Conservation (phyloP, 2,329 filamentous ascomycete genomes). For the Gaeumannomyces tritici region DNA sequence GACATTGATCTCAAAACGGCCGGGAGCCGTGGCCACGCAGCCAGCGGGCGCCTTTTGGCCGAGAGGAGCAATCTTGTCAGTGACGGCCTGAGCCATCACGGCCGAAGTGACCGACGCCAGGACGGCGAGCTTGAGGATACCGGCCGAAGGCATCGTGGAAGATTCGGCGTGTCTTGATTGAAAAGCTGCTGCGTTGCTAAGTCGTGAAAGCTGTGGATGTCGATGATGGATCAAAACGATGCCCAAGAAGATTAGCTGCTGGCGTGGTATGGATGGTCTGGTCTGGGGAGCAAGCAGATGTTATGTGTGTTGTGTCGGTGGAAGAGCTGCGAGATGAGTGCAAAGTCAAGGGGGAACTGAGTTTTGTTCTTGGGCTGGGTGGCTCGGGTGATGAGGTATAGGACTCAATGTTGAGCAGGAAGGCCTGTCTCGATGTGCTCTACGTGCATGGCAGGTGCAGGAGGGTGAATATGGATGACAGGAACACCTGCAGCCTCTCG, state of each 20-base stretch:
- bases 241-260: background rate
- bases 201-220: background rate
- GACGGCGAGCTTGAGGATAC: background rate
- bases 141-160: background rate
- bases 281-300: background rate
- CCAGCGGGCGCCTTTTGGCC: conserved; percentile 34
- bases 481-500: background rate
- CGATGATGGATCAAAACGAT: background rate
- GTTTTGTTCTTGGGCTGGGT: background rate
- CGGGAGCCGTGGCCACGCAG: conserved; percentile 39
- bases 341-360: background rate
- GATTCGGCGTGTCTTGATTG: background rate
- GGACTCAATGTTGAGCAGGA: background rate
- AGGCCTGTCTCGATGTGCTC: background rate
- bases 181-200: background rate
- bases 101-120: conserved; percentile 8
- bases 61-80: conserved; percentile 36
- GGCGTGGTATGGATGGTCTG: background rate
- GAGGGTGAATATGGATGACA: background rate
- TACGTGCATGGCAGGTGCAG: background rate
- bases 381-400: background rate
- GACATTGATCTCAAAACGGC: conserved; percentile 50
- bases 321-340: background rate
- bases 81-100: conserved; percentile 33
- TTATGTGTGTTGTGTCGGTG: background rate